Percentiles rank a stretch among this genome's conserved stretches.
phyloP scores from a whole-genome alignment of 352 stramenopile species.

The Phytophthora tubulina region DNA sequence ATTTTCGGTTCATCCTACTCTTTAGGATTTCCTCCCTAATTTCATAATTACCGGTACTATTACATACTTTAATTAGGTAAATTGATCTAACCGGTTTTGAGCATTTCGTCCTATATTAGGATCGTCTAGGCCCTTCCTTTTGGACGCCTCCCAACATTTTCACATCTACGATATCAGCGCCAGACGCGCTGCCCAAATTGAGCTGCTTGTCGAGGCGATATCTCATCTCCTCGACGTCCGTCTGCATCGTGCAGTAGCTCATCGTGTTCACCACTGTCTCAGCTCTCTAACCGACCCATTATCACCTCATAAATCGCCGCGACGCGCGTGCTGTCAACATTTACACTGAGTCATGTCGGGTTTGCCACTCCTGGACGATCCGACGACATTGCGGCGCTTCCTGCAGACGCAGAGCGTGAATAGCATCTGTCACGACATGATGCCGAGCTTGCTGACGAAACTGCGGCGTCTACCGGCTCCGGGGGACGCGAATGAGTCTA shows the following conservation, averaged over 20 bases:
- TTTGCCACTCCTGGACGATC: conserved; percentile 2
- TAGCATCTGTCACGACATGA: conserved; percentile 15
- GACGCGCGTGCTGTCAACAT: background rate
- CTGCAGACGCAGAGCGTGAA: conserved; percentile 29
- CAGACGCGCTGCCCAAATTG: background rate
- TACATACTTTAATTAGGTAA: background rate
- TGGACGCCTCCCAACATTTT: conserved; percentile 10
- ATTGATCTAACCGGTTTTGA: background rate
- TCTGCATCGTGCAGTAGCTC: background rate
- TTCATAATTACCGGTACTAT: background rate
- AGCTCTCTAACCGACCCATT: conserved; percentile 1
- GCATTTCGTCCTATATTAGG: background rate
- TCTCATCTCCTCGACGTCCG: background rate
- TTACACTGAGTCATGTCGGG: conserved; percentile 17
- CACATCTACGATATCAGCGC: conserved; percentile 16
- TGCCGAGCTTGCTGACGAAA: conserved; percentile 35
- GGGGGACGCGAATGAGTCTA: conserved; percentile 1
- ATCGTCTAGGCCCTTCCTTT: background rate
- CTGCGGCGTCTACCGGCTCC: conserved; percentile 29
- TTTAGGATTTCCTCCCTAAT: too few species aligned
- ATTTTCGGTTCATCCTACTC: too few species aligned
- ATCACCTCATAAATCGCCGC: background rate
- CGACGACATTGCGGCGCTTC: conserved; percentile 33
- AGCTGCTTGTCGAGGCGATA: conserved; percentile 8
- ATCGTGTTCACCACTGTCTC: background rate